Conservation (phyloP, 257 asterid genomes). For the Paulownia fortunei region DNA sequence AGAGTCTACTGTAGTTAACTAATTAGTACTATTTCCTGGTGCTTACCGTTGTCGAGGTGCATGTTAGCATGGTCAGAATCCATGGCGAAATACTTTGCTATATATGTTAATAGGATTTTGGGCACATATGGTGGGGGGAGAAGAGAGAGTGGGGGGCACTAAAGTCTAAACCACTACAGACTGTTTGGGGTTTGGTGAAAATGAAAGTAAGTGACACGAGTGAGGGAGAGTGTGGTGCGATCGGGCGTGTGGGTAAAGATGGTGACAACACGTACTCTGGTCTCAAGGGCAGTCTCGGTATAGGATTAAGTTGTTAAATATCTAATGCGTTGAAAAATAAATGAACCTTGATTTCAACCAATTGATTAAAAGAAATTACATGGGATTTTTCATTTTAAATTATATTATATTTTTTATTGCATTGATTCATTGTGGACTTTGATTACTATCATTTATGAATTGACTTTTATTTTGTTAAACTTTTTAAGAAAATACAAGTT, state of each 20-base stretch:
- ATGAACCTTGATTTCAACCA: too few relatives aligned
- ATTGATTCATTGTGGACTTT: too few relatives aligned
- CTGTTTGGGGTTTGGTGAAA: slow-evolving; percentile 39
- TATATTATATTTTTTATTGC: too few relatives aligned
- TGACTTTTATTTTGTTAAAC: too few relatives aligned
- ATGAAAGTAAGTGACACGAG: slow-evolving; percentile 34
- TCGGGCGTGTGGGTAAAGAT: slow-evolving; percentile 31
- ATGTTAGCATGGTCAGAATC: slow-evolving; percentile 27
- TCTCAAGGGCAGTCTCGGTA: slow-evolving; percentile 28
- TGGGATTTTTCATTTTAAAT: too few relatives aligned
- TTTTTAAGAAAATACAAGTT: too few relatives aligned
- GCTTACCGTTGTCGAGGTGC: slow-evolving; percentile 22
- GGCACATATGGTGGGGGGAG: slow-evolving; percentile 7
- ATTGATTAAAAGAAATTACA: too few relatives aligned
- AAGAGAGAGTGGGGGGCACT: slow-evolving; percentile 38
- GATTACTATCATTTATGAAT: too few relatives aligned
- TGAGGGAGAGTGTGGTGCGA: slow-evolving; percentile 1
- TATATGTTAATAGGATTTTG: background rate
- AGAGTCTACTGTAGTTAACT: background rate
- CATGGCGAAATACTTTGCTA: background rate
- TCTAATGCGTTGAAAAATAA: slow-evolving; percentile 39
- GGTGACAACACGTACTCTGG: slow-evolving; percentile 37
- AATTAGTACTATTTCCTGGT: background rate
- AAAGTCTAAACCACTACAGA: slow-evolving; percentile 26
- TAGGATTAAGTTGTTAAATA: too few relatives aligned